Evolutionary conservation across 2,329 filamentous ascomycete genomes (phyloP), one percentile per base, ranked within the genome.

Genomic region (Beauveria asiatica): DNA sequence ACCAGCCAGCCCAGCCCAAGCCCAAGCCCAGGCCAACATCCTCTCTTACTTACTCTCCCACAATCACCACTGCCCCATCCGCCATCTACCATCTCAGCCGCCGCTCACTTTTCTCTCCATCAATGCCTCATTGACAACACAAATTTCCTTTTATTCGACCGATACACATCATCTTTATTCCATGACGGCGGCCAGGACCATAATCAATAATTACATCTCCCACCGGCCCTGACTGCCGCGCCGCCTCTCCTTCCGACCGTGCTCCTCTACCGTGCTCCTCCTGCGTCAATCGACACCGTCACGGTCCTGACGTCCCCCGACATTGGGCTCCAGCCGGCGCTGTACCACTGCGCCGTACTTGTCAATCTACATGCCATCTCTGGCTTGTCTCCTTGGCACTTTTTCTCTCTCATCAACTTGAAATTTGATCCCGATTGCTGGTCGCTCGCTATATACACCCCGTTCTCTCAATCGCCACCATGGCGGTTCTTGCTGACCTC

Each of bases 401-500:
- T 42, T 41, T 17, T 23, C 11, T 30, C 11, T 44, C 27, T 42
- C 27, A 21, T 17, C 44, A 30, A 39, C 30, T 30, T 37, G 19
- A 46, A 19, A 13, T 19, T 8, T 19, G 4, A 6, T 27, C 42
- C 5, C 25, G n/a, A 56, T 30, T 39, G 55, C 19, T 41, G 25
- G 25, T 25, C 39, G 9, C 19, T 53, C 23, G 17, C 50, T 33
- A 27, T 30, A 48, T 37, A 37, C 17, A 17, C 33, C 2, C 44
- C 48, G 46, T 60, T 65, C 30, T 53, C 53, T 52, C 63, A 48
- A 23, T 59, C 57, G 58, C 63, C 54, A 66, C 63, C 42, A 69
- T 70, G 68, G 65, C 68, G 44, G 59, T 67, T 55, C 41, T 70
- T 49, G 52, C 67, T 46, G 60, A 68, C 56, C 48, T 70, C 33